phyloP scores from a whole-genome alignment of 257 asterid genomes.

The Ocimum tenuiflorum region DNA sequence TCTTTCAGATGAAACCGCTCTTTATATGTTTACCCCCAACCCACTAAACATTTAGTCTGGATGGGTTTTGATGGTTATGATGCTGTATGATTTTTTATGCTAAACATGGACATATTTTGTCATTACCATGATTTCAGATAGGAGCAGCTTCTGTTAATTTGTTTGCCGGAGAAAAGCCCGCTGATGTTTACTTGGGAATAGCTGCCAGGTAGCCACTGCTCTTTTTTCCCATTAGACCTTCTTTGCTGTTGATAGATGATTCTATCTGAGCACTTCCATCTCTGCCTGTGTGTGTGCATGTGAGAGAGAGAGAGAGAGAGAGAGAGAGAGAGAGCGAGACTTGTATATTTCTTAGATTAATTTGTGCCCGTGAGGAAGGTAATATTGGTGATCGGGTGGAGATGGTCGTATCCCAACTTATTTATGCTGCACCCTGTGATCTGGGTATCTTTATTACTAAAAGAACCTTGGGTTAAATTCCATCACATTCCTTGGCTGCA shows the following conservation, averaged over 20 bases:
- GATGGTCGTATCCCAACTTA: no score
- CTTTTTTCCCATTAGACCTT: constrained; percentile 5
- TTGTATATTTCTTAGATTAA: no score
- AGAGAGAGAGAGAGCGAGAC: no score
- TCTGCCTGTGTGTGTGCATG: no score
- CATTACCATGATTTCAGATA: constrained; percentile 40
- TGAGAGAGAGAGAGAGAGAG: no score
- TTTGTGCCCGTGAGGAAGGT: no score
- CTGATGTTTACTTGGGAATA: constrained; percentile 93
- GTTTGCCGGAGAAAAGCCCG: constrained; percentile 90
- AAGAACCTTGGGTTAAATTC: not conserved
- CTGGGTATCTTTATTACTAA: no score
- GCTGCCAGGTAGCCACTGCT: constrained; percentile 70
- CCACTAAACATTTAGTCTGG: not conserved
- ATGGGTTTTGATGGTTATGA: not conserved
- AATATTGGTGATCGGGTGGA: no score
- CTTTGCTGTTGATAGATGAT: constrained; percentile 1
- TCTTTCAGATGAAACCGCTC: constrained; percentile 3
- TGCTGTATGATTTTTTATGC: not conserved
- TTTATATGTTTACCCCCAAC: not conserved
- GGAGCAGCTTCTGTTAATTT: constrained; percentile 93
- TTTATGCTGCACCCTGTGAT: no score
- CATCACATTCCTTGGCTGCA: constrained; percentile 1
- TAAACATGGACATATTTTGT: constrained; percentile 10
- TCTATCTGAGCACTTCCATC: not conserved